Evolutionary conservation across 2,329 filamentous ascomycete genomes (phyloP).

Genomic region (Chrysosporium queenslandicum): DNA sequence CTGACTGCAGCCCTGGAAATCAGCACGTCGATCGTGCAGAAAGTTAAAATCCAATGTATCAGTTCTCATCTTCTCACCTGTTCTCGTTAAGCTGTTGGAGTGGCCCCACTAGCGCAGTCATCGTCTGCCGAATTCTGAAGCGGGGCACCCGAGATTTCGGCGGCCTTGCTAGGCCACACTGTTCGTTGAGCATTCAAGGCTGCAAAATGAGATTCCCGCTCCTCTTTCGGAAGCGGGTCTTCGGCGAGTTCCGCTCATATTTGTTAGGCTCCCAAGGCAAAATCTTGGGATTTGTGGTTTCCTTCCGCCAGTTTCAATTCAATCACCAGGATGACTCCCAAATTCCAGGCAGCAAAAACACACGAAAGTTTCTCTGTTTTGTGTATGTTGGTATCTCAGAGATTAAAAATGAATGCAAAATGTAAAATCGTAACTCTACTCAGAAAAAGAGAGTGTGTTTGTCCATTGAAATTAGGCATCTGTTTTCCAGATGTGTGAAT

Average conservation of each 20-base stretch:
- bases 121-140: not conserved
- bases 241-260: slow-evolving; percentile 6
- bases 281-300: not conserved
- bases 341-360: slow-evolving; percentile 9
- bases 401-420: not conserved
- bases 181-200: not conserved
- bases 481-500: not conserved
- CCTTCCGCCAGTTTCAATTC: too few species aligned
- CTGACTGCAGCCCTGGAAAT: not conserved
- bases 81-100: slow-evolving; percentile 6
- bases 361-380: not conserved
- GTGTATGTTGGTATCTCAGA: not conserved
- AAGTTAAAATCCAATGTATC: not conserved
- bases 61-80: not conserved
- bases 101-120: not conserved
- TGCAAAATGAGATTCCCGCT: not conserved
- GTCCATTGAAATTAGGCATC: not conserved
- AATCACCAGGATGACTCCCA: too few species aligned
- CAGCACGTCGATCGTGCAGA: slow-evolving; percentile 4
- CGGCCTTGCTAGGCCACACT: slow-evolving; percentile 4
- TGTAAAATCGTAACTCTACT: not conserved
- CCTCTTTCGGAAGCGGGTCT: not conserved
- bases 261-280: not conserved
- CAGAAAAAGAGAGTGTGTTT: not conserved
- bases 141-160: not conserved